phyloP scores from a whole-genome alignment of 768 basidiomycete species.

The Lentinula sp. region DNA sequence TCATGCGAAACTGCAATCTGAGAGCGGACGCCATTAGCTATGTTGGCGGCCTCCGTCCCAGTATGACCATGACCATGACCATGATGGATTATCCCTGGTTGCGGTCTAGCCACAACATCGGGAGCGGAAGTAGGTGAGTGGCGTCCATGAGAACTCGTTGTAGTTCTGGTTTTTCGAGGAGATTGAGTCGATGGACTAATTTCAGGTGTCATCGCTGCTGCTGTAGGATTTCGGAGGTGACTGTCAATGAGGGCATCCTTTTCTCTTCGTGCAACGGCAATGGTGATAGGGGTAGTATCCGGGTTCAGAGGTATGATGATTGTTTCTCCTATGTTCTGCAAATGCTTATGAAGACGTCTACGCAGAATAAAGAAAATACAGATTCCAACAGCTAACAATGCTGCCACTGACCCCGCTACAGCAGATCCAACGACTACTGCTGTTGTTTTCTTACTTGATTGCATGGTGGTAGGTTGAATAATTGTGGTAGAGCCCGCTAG shows the following conservation, averaged over 20 bases:
- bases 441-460: background rate
- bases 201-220: no score
- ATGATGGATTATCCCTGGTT: no score
- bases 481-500: background rate
- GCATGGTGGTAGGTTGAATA: background rate
- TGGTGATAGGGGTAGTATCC: background rate
- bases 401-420: background rate
- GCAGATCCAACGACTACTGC: background rate
- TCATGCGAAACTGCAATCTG: background rate
- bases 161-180: no score
- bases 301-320: background rate
- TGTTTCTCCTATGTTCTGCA: background rate
- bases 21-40: background rate
- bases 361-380: background rate
- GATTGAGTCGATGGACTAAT: no score
- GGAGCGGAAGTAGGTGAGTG: no score
- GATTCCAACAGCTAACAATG: background rate
- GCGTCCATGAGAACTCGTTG: no score
- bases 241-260: background rate
- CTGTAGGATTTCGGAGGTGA: background rate
- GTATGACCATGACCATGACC: background rate
- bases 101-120: background rate
- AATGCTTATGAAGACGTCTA: background rate
- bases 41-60: no score
- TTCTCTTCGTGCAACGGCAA: background rate